Evolutionary conservation across 148 eudicot genomes (phyloP), one percentile per base, ranked within the genome.

Genomic region (Chenopodium suecicum): DNA sequence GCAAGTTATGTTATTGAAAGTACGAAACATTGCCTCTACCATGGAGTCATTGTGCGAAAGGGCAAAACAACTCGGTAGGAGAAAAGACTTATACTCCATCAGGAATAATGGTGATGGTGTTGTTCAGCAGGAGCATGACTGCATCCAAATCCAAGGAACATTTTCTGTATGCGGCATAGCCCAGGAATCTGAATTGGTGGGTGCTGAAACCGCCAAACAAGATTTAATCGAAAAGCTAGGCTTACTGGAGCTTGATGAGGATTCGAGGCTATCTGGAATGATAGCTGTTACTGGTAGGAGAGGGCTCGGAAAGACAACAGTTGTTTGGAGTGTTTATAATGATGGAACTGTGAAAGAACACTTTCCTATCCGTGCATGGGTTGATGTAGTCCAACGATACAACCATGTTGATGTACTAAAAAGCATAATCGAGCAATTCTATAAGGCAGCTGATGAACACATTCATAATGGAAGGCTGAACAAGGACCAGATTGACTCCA

Each of bases 301-400:
- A 9, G 86, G 86, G 25, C 83, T 84, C 2, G 86, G 86, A 72
- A 84, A 84, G 77, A 80, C 86, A 9, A 71, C 83, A 3, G 10
- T 77, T 32, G 76, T 80, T 8, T 29, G 71, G 2, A 80, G 71
- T 27, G 64, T 80, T 47, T 84, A 77, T 50, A 74, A 80, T 50
- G 86, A 84, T 19, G 4, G 10, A 8, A 56, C 3, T 3, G 83
- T 76, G 16, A 63, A 4, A 14, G 47, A 54, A 0, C 29, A 29
- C 19, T 82, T 82, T 41, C 81, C 81, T 0, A 25, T 72, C 7
- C 77, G 70, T 8, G 85, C 85, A 12, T 78, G 81, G 81, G 64
- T 82, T 8, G 1, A 27, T 13, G 23, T 64, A 11, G 7, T 77
- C 6, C 44, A 31, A 47, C 23, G 29, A 6, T n/a, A 25, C 12